Conservation (phyloP, 176 grass and related monocot species). For the Carex littledalei region DNA sequence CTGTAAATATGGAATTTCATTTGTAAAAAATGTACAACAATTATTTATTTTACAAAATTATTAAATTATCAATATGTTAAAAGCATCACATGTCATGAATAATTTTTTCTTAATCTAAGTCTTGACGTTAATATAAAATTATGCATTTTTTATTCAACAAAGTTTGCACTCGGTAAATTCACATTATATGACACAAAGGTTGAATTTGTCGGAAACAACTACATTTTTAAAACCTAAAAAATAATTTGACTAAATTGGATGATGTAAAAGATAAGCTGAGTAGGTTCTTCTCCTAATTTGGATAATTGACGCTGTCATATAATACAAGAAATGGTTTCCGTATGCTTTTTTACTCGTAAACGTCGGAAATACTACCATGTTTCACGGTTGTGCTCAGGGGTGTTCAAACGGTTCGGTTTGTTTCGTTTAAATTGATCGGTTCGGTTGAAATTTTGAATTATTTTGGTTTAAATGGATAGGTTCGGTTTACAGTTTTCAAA, state of each 20-base stretch:
- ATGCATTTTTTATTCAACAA: not conserved
- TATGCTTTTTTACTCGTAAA: not conserved
- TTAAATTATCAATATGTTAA: too few species aligned
- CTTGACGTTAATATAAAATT: not conserved
- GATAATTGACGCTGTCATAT: slow-evolving; percentile 5
- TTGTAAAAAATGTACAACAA: too few species aligned
- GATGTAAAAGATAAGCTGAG: slow-evolving; percentile 3
- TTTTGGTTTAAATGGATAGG: too few species aligned
- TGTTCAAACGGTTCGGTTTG: too few species aligned
- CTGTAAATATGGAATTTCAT: too few species aligned
- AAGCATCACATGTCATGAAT: too few species aligned
- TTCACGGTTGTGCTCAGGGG: not conserved
- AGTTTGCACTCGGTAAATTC: not conserved
- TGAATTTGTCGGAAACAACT: not conserved
- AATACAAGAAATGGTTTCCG: not conserved
- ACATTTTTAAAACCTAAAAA: not conserved
- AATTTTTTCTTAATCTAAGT: too few species aligned
- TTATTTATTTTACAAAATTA: too few species aligned
- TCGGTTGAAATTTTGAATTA: too few species aligned
- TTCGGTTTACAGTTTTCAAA: too few species aligned
- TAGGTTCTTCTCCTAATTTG: not conserved
- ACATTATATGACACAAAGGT: not conserved
- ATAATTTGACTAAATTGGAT: slow-evolving; percentile 1
- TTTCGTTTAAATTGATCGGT: too few species aligned
- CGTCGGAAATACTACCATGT: not conserved